These are phyloP conservation scores for Fusarium sp. DNA, from an alignment of 2,329 filamentous ascomycete species.

Conservation along the genomic window DNA sequence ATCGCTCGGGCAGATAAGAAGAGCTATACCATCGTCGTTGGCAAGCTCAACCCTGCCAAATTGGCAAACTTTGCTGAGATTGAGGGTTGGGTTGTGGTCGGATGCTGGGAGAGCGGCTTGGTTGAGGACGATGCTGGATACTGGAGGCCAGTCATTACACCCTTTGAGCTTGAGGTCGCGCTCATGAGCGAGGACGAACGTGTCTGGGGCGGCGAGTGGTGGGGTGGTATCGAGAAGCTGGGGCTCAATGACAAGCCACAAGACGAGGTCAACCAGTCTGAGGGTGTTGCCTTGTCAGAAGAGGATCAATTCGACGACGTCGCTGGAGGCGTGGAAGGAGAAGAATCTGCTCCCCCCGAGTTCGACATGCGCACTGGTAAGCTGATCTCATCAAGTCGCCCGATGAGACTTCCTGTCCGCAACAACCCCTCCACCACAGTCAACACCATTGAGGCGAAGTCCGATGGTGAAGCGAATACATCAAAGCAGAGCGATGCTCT, in stretches of 20 bases:
- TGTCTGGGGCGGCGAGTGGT: slow-evolving; percentile 90
- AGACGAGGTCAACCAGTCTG: slow-evolving; percentile 34
- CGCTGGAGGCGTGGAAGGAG: slow-evolving; percentile 65
- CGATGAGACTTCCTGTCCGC: slow-evolving; percentile 69
- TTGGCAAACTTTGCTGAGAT: slow-evolving; percentile 96
- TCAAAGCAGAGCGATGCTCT: slow-evolving; percentile 57
- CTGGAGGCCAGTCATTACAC: slow-evolving; percentile 91
- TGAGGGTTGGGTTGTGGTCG: slow-evolving; percentile 96
- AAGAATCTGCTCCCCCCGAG: slow-evolving; percentile 85
- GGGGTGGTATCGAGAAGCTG: slow-evolving; percentile 83
- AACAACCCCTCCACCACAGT: slow-evolving; percentile 33
- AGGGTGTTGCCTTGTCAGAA: slow-evolving; percentile 19
- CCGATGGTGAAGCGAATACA: not conserved
- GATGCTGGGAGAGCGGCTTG: slow-evolving; percentile 96
- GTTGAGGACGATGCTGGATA: slow-evolving; percentile 87
- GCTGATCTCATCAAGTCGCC: slow-evolving; percentile 82
- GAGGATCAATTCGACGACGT: slow-evolving; percentile 52
- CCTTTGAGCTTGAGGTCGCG: slow-evolving; percentile 88
- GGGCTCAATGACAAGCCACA: slow-evolving; percentile 57
- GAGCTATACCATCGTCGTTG: slow-evolving; percentile 94
- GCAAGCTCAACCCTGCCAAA: slow-evolving; percentile 95
- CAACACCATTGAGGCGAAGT: not conserved
- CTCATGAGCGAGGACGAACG: slow-evolving; percentile 80
- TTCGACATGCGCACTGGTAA: slow-evolving; percentile 92
- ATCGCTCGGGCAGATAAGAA: slow-evolving; percentile 91